These are phyloP conservation scores for Setomelanomma holmii DNA, from an alignment of 2,329 filamentous ascomycete species.

Conservation along the genomic window DNA sequence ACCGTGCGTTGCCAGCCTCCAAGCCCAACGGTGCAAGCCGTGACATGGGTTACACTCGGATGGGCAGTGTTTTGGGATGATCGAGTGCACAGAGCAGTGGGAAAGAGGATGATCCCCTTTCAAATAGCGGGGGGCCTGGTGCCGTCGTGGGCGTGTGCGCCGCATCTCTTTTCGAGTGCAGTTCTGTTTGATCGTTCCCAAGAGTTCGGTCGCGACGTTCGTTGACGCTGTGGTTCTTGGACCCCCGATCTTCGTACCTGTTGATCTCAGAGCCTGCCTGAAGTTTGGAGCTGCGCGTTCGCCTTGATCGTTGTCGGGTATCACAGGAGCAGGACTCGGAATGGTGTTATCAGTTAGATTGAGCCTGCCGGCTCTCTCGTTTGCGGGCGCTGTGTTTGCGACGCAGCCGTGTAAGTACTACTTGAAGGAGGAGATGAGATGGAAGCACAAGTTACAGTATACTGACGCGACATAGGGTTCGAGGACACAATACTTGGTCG, in stretches of 20 bases:
- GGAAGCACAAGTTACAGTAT: not conserved
- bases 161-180: not conserved
- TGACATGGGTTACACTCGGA: not conserved
- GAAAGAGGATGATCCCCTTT: not conserved
- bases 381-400: constrained; percentile 29
- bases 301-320: not conserved
- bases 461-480: constrained; percentile 25
- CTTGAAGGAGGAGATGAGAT: not conserved
- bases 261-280: no score
- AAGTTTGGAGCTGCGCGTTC: no score
- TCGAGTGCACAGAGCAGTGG: not conserved
- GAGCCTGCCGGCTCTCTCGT: constrained; percentile 28
- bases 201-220: not conserved
- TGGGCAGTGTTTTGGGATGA: constrained; percentile 8
- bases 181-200: not conserved
- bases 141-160: not conserved
- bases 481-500: constrained; percentile 18
- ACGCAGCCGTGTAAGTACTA: constrained; percentile 28
- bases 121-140: constrained; percentile 3
- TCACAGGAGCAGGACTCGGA: not conserved
- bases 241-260: no score
- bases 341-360: constrained; percentile 10
- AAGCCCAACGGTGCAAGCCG: not conserved
- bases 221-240: not conserved
- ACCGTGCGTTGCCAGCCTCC: constrained; percentile 1